Base-by-base conservation (phyloP, 768 basidiomycete species). In the Peribolospora kevripleyi region DNA sequence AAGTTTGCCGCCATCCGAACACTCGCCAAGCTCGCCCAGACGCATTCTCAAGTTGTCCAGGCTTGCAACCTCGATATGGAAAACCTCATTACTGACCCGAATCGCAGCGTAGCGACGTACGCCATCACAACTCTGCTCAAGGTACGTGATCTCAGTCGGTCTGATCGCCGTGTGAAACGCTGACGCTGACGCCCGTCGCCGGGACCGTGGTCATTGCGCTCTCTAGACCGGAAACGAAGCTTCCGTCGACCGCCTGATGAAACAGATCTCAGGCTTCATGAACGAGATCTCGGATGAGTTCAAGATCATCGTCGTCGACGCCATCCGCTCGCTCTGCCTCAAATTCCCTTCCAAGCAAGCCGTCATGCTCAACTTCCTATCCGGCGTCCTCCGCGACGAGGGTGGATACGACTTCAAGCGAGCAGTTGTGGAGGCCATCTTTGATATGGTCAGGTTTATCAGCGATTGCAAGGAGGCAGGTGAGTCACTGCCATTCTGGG, bases 351-450 rank as follows among this genome's bases (percentile, higher is more conserved):
- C 81, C 41, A 98, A 98, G 71, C 88, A 98, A 64, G 82, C 78
- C 2, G 82, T 87, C 46, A 97, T 98, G 91, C 81, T 98, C 55
- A 78, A 81, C 4, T 98, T 98, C 79, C 75, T 98, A 41, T 88
- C 87, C 48, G 87, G 91, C 54, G 85, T 97, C 38, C 76, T 98
- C 50, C 80, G 93, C 49, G 93, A 98, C 63, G 93, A 98, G 69
- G 93, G 93, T 55, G 93, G 93, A 5, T 97, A 95, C 68, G 93
- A 98, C 66, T 98, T 95, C 75, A 98, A 98, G 71, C 86, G 90
- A 49, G 86, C 93, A 6, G 86, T 97, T 50, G 93, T 98, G 42
- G 93, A 97, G 69, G 91, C 93, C 14, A 97, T 98, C 65, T 97
- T 98, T 66, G 93, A 98, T 68, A 98, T 98, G 93, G 85, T 98